Evolutionary conservation across 1,284 basidiomycete genomes (phyloP), one percentile per base, ranked within the genome.

Genomic region (Fistulinella cinereoalba): DNA sequence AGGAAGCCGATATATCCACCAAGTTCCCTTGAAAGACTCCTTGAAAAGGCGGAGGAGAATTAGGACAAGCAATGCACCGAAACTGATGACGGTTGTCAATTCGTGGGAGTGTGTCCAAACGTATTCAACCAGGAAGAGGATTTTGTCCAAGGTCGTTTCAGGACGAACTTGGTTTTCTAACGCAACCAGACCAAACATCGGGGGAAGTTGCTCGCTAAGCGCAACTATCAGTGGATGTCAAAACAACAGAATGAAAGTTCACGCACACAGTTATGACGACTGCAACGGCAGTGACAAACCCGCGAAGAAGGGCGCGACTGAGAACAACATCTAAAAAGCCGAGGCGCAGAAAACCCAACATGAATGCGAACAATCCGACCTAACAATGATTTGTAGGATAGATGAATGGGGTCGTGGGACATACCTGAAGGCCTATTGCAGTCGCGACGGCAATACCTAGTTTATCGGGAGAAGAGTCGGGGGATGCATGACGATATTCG

Each of bases 271-370:
- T 73, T 54, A 90, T 88, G 21, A 90, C 79, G 5, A 86, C 74
- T 1, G 84, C 88, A 18, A 92, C 77, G 15, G 88, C 89, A 4
- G 84, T 82, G 43, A 93, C 82, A 66, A 97, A 97, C 6, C 94
- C 94, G 31, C 91, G 79, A 31, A 97, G 75, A 7, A 92, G 71
- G 6, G 94, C 91, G 47, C 92, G 81, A 53, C 88, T 91, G n/a
- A 97, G 77, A 3, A 97, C 88, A 15, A 97, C 94, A 65, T 97
- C 94, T 43, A 97, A 81, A 68, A 97, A 97, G 1, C 94, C 94
- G 1, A 97, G 75, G 16, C 93, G 79, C 60, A 96, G 84, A 51
- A 97, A 79, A 6, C 94, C 94, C 27, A 97, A 76, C 10, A 88
- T 64, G 55, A 92, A 92, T 1, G 91, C 88, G 56, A 97, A 88